A percentile compares a stretch with the other conserved stretches of the same genome.
These are phyloP conservation scores for Gracilariopsis chorda DNA, from an alignment of 23 red algal species.

Conservation along the genomic window DNA sequence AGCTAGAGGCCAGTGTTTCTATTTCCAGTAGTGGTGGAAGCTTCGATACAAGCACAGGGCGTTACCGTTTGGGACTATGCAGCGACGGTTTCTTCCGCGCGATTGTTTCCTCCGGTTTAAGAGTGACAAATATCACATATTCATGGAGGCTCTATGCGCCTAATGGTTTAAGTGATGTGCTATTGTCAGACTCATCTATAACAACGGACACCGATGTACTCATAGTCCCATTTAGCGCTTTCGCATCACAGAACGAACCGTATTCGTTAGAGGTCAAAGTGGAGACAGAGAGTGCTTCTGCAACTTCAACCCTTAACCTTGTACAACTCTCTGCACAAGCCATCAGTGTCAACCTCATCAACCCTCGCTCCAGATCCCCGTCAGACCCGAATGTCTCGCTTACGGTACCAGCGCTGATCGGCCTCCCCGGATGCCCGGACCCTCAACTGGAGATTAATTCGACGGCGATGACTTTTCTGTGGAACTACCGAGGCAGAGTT, in stretches of 20 bases:
- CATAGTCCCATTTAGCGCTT: conserved; percentile 8
- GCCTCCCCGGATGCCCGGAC: conserved; percentile 27
- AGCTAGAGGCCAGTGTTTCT: background rate
- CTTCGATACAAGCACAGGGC: conserved; percentile 7
- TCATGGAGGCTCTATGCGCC: conserved; percentile 28
- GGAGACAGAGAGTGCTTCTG: background rate
- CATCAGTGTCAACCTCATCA: conserved; percentile 26
- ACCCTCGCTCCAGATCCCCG: background rate
- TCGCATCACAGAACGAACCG: background rate
- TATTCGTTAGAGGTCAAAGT: conserved; percentile 34
- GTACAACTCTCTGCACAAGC: conserved; percentile 4
- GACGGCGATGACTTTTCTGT: conserved; percentile 57
- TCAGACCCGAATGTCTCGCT: conserved; percentile 47
- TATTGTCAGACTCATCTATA: background rate
- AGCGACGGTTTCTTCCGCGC: conserved; percentile 53
- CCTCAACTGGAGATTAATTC: conserved; percentile 25
- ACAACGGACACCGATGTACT: conserved; percentile 25
- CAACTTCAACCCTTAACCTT: background rate
- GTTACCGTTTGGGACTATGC: conserved; percentile 44
- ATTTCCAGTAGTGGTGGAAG: conserved; percentile 25
- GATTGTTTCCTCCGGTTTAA: background rate
- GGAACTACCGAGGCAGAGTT: conserved; percentile 13
- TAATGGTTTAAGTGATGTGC: background rate
- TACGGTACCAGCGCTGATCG: conserved; percentile 12
- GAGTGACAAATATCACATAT: conserved; percentile 31